Evolutionary conservation across 345 rosid species (phyloP).

Genomic region (Cochlearia excelsa): DNA sequence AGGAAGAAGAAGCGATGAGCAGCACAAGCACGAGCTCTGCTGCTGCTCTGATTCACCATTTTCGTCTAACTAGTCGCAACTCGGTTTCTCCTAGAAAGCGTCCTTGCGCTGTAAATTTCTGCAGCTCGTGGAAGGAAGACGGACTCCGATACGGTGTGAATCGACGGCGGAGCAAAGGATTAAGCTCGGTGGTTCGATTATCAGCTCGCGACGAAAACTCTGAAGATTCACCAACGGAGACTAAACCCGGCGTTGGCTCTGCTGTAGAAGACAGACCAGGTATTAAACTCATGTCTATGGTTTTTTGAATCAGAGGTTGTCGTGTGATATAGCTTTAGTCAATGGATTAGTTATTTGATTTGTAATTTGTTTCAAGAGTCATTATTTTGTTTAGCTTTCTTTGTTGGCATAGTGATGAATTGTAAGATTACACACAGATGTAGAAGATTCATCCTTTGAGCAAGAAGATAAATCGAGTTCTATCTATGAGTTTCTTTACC

Average conservation of each 20-base stretch:
- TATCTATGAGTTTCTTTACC: conserved; percentile 77
- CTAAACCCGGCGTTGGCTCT: conserved; percentile 36
- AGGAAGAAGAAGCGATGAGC: conserved; percentile 40
- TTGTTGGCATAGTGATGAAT: neutral
- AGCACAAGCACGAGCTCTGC: conserved; percentile 57
- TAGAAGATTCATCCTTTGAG: conserved; percentile 38
- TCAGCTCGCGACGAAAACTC: conserved; percentile 57
- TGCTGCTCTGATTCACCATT: conserved; percentile 55
- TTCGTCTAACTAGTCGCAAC: conserved; percentile 45
- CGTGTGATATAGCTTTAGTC: no score
- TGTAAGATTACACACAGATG: conserved; percentile 23
- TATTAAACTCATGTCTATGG: conserved; percentile 10
- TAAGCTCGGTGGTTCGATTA: conserved; percentile 34
- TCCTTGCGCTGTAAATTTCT: conserved; percentile 30
- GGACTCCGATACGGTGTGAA: conserved; percentile 36
- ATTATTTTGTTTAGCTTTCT: neutral
- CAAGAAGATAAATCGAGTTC: conserved; percentile 45
- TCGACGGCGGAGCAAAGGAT: conserved; percentile 32
- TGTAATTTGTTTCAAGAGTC: neutral
- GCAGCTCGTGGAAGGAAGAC: conserved; percentile 27
- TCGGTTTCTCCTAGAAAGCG: conserved; percentile 28
- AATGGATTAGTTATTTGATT: no score
- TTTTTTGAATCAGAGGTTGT: no score
- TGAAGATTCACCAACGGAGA: conserved; percentile 38
- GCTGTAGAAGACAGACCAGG: conserved; percentile 72